Conservation (phyloP, 208 protist species). For the Trypanosomatidae sp. region DNA sequence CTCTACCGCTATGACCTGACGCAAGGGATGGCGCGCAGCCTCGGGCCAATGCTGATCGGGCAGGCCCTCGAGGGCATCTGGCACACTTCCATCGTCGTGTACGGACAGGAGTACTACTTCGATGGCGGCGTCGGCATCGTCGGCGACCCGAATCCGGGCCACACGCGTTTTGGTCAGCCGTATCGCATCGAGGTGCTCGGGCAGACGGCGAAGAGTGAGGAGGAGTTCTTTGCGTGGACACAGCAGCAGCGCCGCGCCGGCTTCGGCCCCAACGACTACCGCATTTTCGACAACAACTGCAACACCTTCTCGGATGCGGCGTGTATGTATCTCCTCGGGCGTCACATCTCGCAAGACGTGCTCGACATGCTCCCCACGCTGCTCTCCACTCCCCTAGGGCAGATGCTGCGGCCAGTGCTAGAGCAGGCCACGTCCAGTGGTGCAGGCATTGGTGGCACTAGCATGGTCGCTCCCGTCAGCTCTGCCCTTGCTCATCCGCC, state of each 20-base stretch:
- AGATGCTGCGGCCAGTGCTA: slow-evolving; percentile 78
- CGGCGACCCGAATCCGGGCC: slow-evolving; percentile 33
- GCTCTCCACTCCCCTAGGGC: slow-evolving; percentile 76
- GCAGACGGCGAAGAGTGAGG: slow-evolving; percentile 49
- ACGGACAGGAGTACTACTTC: slow-evolving; percentile 92
- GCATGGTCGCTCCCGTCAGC: neutral
- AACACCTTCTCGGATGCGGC: slow-evolving; percentile 93
- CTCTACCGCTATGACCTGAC: slow-evolving; percentile 95
- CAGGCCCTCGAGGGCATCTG: slow-evolving; percentile 91
- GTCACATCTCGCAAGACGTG: slow-evolving; percentile 71
- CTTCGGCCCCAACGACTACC: slow-evolving; percentile 86
- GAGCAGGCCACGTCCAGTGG: slow-evolving; percentile 56
- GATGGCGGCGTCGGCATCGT: slow-evolving; percentile 88
- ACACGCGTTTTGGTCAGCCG: slow-evolving; percentile 84
- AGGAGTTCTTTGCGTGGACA: slow-evolving; percentile 63
- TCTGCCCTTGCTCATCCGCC: neutral
- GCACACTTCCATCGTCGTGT: slow-evolving; percentile 94
- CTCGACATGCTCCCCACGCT: slow-evolving; percentile 74
- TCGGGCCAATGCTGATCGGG: slow-evolving; percentile 83
- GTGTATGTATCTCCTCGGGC: slow-evolving; percentile 61
- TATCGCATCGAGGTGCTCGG: slow-evolving; percentile 60
- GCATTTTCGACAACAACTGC: slow-evolving; percentile 92
- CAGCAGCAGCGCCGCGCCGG: slow-evolving; percentile 20
- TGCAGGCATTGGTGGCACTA: neutral
- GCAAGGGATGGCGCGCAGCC: slow-evolving; percentile 77